Evolutionary conservation across 306 rosid species (phyloP).

Genomic region (Canavalia gladiata): DNA sequence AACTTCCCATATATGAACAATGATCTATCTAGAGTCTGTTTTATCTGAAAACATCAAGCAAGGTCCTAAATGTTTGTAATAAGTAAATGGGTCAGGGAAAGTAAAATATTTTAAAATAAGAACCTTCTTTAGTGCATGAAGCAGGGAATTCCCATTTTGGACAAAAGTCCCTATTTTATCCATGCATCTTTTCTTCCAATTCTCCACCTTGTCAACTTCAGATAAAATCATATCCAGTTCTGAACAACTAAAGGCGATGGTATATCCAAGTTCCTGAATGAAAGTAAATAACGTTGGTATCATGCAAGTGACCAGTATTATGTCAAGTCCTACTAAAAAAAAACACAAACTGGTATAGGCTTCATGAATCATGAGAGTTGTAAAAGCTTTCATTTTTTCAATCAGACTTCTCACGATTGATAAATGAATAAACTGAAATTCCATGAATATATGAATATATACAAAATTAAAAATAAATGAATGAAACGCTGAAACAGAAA

Average conservation of each 20-base stretch:
- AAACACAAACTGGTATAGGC: constrained; percentile 31
- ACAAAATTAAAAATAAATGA: constrained; percentile 11
- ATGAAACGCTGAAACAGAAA: constrained; percentile 24
- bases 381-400: constrained; percentile 40
- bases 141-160: constrained; percentile 65
- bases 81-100: constrained; percentile 24
- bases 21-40: constrained; percentile 70
- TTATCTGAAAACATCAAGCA: constrained; percentile 63
- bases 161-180: constrained; percentile 51
- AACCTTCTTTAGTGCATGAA: constrained; percentile 77
- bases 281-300: constrained; percentile 41
- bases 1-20: constrained; percentile 61
- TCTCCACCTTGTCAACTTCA: constrained; percentile 87
- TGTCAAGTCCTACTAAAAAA: constrained; percentile 31
- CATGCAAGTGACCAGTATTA: constrained; percentile 38
- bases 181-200: constrained; percentile 78
- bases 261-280: constrained; percentile 77
- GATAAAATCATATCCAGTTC: constrained; percentile 73
- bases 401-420: constrained; percentile 16
- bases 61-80: constrained; percentile 33
- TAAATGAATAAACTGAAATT: constrained; percentile 9
- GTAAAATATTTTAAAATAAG: constrained; percentile 37
- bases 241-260: constrained; percentile 71
- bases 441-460: background rate
- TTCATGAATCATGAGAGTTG: constrained; percentile 15